These are phyloP conservation scores for Eragrostis curvula DNA, from an alignment of 176 grass and related monocot genomes.

Conservation along the genomic window DNA sequence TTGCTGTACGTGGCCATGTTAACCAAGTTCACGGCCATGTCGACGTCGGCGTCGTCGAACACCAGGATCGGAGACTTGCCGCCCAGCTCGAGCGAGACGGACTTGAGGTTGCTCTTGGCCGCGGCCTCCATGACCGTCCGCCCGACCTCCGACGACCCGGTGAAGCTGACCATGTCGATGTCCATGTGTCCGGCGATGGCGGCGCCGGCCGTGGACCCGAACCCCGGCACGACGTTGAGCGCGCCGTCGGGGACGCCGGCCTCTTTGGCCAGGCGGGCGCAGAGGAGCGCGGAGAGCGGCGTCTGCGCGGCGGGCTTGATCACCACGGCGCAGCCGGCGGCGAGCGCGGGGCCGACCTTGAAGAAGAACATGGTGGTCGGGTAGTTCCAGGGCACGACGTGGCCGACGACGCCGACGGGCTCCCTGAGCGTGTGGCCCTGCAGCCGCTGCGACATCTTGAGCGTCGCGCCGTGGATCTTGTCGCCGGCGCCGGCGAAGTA, in stretches of 20 bases:
- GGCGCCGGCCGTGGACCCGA: conserved; percentile 64
- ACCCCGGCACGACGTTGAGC: conserved; percentile 76
- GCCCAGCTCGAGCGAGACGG: conserved; percentile 79
- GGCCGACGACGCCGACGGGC: conserved; percentile 1
- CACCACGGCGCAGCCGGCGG: conserved; percentile 56
- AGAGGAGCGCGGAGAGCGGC: conserved; percentile 70
- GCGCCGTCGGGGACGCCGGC: conserved; percentile 85
- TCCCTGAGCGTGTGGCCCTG: background rate
- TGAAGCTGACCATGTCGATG: conserved; percentile 84
- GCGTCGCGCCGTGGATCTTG: background rate
- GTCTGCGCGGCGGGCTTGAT: conserved; percentile 89
- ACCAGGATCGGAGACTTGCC: conserved; percentile 88
- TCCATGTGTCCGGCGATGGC: conserved; percentile 84
- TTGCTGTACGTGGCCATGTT: conserved; percentile 62
- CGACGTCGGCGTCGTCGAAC: conserved; percentile 83
- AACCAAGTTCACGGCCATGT: conserved; percentile 71
- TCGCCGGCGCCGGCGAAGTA: background rate
- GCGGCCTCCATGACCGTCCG: conserved; percentile 70
- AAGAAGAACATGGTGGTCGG: background rate
- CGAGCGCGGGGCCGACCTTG: background rate
- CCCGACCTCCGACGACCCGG: conserved; percentile 73
- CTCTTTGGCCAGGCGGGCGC: conserved; percentile 66
- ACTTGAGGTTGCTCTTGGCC: conserved; percentile 81
- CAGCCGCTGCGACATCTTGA: background rate
- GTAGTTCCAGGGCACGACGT: background rate